Evolutionary conservation across 2,329 filamentous ascomycete species (phyloP).

Genomic region (Aspergillus sp.): DNA sequence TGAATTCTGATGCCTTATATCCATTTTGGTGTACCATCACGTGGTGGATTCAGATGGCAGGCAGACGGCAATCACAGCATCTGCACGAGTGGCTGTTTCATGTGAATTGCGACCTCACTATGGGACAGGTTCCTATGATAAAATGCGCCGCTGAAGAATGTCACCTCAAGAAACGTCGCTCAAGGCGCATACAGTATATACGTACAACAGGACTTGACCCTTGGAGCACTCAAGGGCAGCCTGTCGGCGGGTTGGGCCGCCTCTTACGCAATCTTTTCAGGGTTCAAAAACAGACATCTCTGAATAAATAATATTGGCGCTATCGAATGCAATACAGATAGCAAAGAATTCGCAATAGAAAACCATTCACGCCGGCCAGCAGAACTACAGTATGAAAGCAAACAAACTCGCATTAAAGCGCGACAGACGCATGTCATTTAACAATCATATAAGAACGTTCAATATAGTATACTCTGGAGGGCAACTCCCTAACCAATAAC

Average conservation of each 20-base stretch:
- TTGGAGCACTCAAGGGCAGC: background rate
- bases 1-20: constrained; percentile 3
- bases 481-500: background rate
- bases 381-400: constrained; percentile 6
- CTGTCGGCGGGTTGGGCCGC: background rate
- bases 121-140: background rate
- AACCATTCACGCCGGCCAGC: constrained; percentile 2
- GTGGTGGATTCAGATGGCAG: background rate
- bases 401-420: background rate
- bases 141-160: background rate
- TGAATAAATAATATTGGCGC: background rate
- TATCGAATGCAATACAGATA: background rate
- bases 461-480: constrained; percentile 1
- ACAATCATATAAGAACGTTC: constrained; percentile 3
- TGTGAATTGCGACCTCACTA: background rate
- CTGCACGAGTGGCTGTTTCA: background rate
- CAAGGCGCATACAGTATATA: background rate
- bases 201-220: background rate
- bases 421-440: constrained; percentile 5
- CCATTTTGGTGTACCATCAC: background rate
- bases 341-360: background rate
- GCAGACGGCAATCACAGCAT: background rate
- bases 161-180: background rate
- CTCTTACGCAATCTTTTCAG: background rate
- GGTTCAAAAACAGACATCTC: background rate